These are phyloP conservation scores for Leccinum rimulosum DNA, from an alignment of 768 basidiomycete species.

Conservation along the genomic window DNA sequence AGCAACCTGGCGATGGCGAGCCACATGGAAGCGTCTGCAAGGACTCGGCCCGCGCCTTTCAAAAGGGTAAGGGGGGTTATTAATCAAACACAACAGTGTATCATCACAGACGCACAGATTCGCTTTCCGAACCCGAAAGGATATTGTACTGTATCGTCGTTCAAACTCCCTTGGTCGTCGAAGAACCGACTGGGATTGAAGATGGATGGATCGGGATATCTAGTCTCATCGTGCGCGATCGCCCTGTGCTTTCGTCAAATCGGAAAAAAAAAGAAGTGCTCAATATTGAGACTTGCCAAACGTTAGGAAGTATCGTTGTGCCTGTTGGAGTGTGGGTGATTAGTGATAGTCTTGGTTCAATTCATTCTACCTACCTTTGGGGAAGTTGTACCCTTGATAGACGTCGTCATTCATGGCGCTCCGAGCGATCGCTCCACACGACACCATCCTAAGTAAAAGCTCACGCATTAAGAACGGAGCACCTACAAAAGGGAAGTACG, in stretches of 20 bases:
- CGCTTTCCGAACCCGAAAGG: conserved; percentile 1
- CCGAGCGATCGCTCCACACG: conserved; percentile 3
- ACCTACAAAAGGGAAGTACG: conserved; percentile 7
- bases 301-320: conserved; percentile 6
- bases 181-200: conserved; percentile 11
- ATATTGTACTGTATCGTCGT: conserved; percentile 8
- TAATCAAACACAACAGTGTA: neutral
- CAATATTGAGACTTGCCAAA: conserved; percentile 1
- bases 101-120: neutral
- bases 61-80: neutral
- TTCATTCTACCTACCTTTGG: conserved; percentile 4
- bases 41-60: conserved; percentile 5
- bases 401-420: conserved; percentile 7
- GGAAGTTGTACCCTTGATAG: conserved; percentile 10
- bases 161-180: conserved; percentile 6
- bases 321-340: neutral
- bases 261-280: neutral
- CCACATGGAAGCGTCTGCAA: conserved; percentile 5
- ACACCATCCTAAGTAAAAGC: neutral
- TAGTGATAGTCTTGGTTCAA: neutral
- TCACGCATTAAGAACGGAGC: neutral
- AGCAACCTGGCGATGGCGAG: conserved; percentile 3
- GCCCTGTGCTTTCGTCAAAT: conserved; percentile 2
- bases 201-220: conserved; percentile 1
- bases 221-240: conserved; percentile 6